Base-by-base conservation (phyloP, 2,329 filamentous ascomycete genomes). In the Claviceps sp. region DNA sequence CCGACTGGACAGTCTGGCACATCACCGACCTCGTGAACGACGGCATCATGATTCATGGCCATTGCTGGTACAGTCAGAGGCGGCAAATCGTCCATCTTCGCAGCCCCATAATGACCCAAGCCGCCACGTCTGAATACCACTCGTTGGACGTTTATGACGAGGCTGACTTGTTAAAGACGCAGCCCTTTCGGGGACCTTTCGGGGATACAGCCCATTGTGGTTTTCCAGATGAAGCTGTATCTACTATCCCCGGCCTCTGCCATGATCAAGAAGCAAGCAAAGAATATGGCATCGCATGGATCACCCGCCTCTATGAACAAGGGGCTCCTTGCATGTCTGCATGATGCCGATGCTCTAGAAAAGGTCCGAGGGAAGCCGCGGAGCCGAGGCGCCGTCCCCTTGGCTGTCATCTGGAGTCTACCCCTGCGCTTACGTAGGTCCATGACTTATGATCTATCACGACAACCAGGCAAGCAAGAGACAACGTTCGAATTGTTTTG, bases 361-460 rank as follows among this genome's bases (percentile, higher is more conserved):
- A 42, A 42, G 40, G 47, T 7, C 34, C 22, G 41, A 34, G n/a
- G 6, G 5, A 11, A 24, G 16, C 30, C 30, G 30, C 30, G 13
- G 13, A 30, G 18, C 14, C 14, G 26, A 20, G n/a, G n/a, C 8
- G 22, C 16, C 43, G 30, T 30, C 22, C 9, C 30, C 9, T 34
- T 11, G 30, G 30, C 30, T 45, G 51, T 49, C 42, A 52, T 52
- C 47, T 52, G 47, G n/a, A 49, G 42, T 42, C 36, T 13, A 47
- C 16, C 51, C 51, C 36, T 47, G 37, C 22, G 42, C 26, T 42
- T 24, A 20, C 40, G 48, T 20, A 14, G 1, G 40, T 5, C 14
- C 20, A 26, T 43, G 9, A 20, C 5, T 41, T 8, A 7, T 41
- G 20, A 8, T 16, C 16, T 24, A 52, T 26, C 24, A 43, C 14